Conservation (phyloP, 805 yeast species). For the Cyberlindnera misumaiensis region DNA sequence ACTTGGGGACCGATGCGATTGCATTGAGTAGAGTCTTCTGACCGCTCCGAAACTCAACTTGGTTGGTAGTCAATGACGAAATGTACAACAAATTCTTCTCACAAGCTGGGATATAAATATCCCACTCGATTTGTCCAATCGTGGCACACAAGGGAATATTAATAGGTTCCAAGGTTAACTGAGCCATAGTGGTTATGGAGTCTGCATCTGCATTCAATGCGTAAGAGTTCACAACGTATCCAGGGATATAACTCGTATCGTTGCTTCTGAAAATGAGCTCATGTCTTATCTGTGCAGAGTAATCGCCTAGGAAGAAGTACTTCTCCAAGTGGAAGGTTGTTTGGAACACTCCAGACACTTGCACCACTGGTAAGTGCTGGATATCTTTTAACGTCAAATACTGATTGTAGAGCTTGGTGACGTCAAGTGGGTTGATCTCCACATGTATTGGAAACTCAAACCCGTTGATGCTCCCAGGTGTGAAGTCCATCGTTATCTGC, state of each 20-base stretch:
- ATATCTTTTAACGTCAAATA: slow-evolving; percentile 4
- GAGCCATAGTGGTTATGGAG: neutral
- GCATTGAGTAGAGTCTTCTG: neutral
- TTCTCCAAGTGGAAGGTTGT: slow-evolving; percentile 5
- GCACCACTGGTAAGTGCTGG: neutral
- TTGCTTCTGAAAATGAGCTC: neutral
- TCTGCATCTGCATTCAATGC: neutral
- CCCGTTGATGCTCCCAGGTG: slow-evolving; percentile 7
- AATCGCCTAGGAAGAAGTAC: slow-evolving; percentile 4
- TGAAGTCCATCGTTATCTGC: slow-evolving; percentile 9
- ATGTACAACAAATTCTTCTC: slow-evolving; percentile 5
- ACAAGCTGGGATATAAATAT: slow-evolving; percentile 14
- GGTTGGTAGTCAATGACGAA: slow-evolving; percentile 6
- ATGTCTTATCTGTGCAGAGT: slow-evolving; percentile 1
- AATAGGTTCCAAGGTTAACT: neutral
- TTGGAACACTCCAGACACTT: slow-evolving; percentile 4
- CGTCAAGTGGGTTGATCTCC: slow-evolving; percentile 9
- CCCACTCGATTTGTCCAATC: slow-evolving; percentile 15
- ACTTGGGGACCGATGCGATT: slow-evolving; percentile 2
- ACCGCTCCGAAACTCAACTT: neutral
- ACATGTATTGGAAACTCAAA: slow-evolving; percentile 4
- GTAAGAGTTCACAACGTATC: neutral
- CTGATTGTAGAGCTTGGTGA: slow-evolving; percentile 4
- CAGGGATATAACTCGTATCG: neutral
- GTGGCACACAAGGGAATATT: neutral